Conservation (phyloP, 2,329 filamentous ascomycete genomes). For the Dactylellina sp. region DNA sequence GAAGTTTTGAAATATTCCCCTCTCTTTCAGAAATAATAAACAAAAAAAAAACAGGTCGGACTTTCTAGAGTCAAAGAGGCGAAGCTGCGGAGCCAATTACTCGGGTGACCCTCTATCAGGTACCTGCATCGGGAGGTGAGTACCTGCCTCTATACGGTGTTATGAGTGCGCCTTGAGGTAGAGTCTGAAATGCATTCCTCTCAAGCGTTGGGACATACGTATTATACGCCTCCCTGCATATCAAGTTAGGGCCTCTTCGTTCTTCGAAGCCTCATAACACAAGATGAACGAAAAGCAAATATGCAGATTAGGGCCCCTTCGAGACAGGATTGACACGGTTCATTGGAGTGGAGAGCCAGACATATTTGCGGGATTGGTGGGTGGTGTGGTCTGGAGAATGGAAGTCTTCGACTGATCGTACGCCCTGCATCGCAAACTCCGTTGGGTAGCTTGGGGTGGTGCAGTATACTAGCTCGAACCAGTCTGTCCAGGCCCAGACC, state of each 20-base stretch:
- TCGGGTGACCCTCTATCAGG: conserved; percentile 33
- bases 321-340: conserved; percentile 41
- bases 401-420: background rate
- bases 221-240: conserved; percentile 47
- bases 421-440: conserved; percentile 15
- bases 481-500: conserved; percentile 9
- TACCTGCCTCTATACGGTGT: conserved; percentile 27
- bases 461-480: conserved; percentile 8
- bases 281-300: conserved; percentile 41
- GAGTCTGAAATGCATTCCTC: conserved; percentile 48
- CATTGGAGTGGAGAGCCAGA: conserved; percentile 12
- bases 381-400: conserved; percentile 36
- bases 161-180: conserved; percentile 24
- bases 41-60: conserved; percentile 16
- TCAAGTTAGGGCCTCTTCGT: conserved; percentile 51
- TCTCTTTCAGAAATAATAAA: conserved; percentile 46
- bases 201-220: conserved; percentile 47
- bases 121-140: conserved; percentile 46
- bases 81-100: conserved; percentile 32
- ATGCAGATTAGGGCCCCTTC: conserved; percentile 38
- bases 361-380: conserved; percentile 41
- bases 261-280: conserved; percentile 53
- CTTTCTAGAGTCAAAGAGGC: conserved; percentile 19
- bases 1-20: conserved; percentile 52
- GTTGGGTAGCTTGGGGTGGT: conserved; percentile 4